A percentile compares a stretch with the other conserved stretches of the same genome.
phyloP scores from a whole-genome alignment of 169 alveolate genomes.

The Cryptosporidium muris region DNA sequence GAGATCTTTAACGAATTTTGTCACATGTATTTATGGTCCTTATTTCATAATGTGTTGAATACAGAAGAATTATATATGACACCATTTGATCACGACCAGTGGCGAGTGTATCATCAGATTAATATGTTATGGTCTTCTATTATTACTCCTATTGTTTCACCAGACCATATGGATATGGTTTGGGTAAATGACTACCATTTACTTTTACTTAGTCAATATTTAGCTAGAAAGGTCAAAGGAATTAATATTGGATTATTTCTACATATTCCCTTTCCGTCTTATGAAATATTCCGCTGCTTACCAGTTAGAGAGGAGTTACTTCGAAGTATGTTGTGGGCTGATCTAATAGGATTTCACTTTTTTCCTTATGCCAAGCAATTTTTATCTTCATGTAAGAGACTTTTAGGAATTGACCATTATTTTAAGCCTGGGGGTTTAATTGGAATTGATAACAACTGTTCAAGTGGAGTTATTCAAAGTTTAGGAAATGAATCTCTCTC shows the following conservation, averaged over 20 bases:
- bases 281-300: slow-evolving; percentile 86
- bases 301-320: slow-evolving; percentile 90
- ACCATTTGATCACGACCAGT: slow-evolving; percentile 80
- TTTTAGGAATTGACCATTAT: slow-evolving; percentile 87
- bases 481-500: background rate
- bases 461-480: background rate
- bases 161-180: slow-evolving; percentile 77
- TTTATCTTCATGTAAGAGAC: slow-evolving; percentile 84
- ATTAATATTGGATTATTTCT: slow-evolving; percentile 89
- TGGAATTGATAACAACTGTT: slow-evolving; percentile 80
- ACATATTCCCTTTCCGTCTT: slow-evolving; percentile 94
- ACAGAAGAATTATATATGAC: slow-evolving; percentile 74
- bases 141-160: slow-evolving; percentile 75
- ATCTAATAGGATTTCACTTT: slow-evolving; percentile 92
- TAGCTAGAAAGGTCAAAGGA: slow-evolving; percentile 79
- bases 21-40: slow-evolving; percentile 73
- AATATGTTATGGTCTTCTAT: slow-evolving; percentile 74
- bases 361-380: slow-evolving; percentile 92
- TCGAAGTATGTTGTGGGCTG: slow-evolving; percentile 91
- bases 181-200: slow-evolving; percentile 93
- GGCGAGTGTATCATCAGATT: slow-evolving; percentile 78
- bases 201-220: slow-evolving; percentile 84
- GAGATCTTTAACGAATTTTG: slow-evolving; percentile 72
- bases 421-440: slow-evolving; percentile 85
- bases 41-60: slow-evolving; percentile 80